phyloP scores from a whole-genome alignment of 176 grass and related monocot genomes.

The Cocos nucifera region DNA sequence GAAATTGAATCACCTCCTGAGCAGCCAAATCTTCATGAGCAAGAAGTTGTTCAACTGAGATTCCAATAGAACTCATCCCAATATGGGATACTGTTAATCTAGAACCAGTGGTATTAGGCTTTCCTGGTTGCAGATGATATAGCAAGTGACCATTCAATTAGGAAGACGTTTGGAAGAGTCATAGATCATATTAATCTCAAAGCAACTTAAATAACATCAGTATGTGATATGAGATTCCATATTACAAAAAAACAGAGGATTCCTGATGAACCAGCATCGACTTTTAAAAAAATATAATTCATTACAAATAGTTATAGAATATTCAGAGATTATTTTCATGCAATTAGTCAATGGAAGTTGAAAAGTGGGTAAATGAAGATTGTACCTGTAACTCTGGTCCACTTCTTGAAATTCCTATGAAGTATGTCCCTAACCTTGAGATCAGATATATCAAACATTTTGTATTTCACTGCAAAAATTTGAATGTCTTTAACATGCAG shows the following conservation, averaged over 20 bases:
- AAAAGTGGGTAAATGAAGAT: neutral
- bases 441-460: constrained; percentile 18
- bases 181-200: no score
- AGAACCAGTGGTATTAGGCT: neutral
- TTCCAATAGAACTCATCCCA: constrained; percentile 16
- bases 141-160: no score
- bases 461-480: constrained; percentile 13
- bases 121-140: constrained; percentile 4
- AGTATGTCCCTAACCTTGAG: constrained; percentile 16
- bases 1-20: constrained; percentile 9
- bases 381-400: constrained; percentile 8
- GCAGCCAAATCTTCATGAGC: constrained; percentile 4
- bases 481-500: neutral
- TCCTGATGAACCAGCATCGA: no score
- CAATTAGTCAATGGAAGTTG: no score
- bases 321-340: no score
- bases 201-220: no score
- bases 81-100: neutral
- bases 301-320: no score
- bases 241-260: no score
- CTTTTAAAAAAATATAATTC: no score
- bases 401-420: constrained; percentile 17
- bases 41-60: constrained; percentile 19
- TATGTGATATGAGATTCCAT: no score
- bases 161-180: no score